Evolutionary conservation across 2,329 filamentous ascomycete genomes (phyloP), one percentile per base, ranked within the genome.

Genomic region (Colletotrichum paranaense): DNA sequence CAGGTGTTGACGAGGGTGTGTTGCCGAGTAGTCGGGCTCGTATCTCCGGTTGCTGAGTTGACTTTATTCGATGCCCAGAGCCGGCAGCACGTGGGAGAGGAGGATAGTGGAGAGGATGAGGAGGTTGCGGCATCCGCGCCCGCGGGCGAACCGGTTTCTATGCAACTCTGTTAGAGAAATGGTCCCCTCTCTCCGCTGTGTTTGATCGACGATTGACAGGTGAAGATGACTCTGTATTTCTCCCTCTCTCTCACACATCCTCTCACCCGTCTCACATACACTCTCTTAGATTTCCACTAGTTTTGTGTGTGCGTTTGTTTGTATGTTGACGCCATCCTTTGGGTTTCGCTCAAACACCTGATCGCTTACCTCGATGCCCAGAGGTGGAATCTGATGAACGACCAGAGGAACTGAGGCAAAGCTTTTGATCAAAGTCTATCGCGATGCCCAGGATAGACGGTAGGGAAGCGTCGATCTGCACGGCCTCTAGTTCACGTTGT

Each of bases 381-480:
- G 70, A 65, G 56, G 42, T 49, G 42, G 19, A 35, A 28, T 73
- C 67, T 28, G 60, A 24, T 28, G 67, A 65, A 65, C 42, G 35
- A 42, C 58, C 59, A 53, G 70, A 53, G 30, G 46, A 11, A 16
- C 60, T 67, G 16, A 73, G 67, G 35, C 63, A 22, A 9, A 73
- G 67, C 35, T 66, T 65, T 19, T 56, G 67, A 19, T 70, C 71
- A 28, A 73, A 66, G 38, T 73, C 71, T 14, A 62, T 38, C 16
- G 71, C 70, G 28, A 73, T 49, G 32, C 60, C 60, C 22, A 62
- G 49, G 56, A 71, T 60, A 14, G 67, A 66, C 16, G 71, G 67
- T 38, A 73, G 56, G 16, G 67, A 26, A 5, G 71, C 35, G 38
- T 71, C 67, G 49, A 73, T 73, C 62, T 73, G 67, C 26, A 73